Conservation (phyloP, 192 early-diverging fungal species). For the Borealophlyctis nickersoniae region DNA sequence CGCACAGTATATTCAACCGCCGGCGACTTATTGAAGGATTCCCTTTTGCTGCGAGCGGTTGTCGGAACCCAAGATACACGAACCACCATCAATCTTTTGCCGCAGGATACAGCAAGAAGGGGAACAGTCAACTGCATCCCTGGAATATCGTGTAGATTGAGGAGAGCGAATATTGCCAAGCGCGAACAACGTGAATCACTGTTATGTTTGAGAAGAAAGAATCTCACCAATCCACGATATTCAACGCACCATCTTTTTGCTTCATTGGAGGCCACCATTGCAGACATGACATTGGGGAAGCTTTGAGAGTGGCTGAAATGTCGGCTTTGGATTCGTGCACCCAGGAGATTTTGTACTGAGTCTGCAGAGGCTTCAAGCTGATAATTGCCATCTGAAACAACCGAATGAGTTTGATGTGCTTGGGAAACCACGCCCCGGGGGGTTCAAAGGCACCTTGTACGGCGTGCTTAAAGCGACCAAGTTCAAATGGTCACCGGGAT, state of each 20-base stretch:
- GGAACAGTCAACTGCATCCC: conserved; percentile 24
- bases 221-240: too few relatives aligned
- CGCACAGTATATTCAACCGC: conserved; percentile 6
- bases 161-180: too few relatives aligned
- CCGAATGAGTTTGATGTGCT: neutral
- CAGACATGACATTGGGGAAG: conserved; percentile 3
- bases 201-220: too few relatives aligned
- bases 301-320: neutral
- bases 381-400: conserved; percentile 29
- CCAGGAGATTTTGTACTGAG: conserved; percentile 27
- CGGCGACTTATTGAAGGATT: neutral
- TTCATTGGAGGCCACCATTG: conserved; percentile 19
- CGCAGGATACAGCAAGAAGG: conserved; percentile 28
- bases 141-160: too few relatives aligned
- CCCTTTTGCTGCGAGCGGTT: neutral
- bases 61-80: conserved; percentile 3
- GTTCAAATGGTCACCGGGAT: conserved; percentile 17
- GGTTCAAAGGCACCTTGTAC: conserved; percentile 24
- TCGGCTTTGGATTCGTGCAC: neutral
- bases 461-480: conserved; percentile 35
- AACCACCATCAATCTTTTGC: conserved; percentile 17
- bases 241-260: conserved; percentile 12
- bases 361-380: conserved; percentile 36
- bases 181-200: too few relatives aligned
- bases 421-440: neutral